phyloP scores from a whole-genome alignment of 352 stramenopile genomes.

The Phytophthora nicotianae region DNA sequence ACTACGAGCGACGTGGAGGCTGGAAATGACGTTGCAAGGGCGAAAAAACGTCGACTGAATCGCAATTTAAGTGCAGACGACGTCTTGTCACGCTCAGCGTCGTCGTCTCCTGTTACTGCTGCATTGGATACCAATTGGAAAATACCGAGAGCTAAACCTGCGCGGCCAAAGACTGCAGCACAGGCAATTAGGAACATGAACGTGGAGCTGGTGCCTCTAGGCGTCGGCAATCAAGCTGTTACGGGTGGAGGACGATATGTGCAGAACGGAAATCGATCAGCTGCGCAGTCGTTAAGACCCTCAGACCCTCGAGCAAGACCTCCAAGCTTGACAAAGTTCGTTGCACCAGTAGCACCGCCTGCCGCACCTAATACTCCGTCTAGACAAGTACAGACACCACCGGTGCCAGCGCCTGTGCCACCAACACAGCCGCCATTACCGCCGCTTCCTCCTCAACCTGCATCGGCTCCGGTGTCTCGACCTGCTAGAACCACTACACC shows the following conservation, averaged over 20 bases:
- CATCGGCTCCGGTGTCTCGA: neutral
- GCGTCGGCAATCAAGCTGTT: slow-evolving; percentile 33
- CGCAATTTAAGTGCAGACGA: slow-evolving; percentile 25
- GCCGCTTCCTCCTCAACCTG: slow-evolving; percentile 7
- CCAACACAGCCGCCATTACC: slow-evolving; percentile 10
- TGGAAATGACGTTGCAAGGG: neutral
- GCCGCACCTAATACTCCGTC: slow-evolving; percentile 6
- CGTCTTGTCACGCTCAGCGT: slow-evolving; percentile 17
- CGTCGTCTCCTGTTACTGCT: slow-evolving; percentile 21
- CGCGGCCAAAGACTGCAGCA: slow-evolving; percentile 26
- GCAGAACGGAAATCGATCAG: slow-evolving; percentile 61
- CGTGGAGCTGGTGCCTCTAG: slow-evolving; percentile 61
- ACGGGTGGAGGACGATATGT: slow-evolving; percentile 67
- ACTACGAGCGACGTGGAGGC: slow-evolving; percentile 16
- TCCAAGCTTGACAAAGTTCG: slow-evolving; percentile 27
- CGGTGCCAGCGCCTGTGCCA: neutral
- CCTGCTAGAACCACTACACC: slow-evolving; percentile 12
- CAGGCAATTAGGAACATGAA: slow-evolving; percentile 47
- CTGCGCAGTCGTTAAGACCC: slow-evolving; percentile 21
- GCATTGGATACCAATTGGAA: slow-evolving; percentile 15
- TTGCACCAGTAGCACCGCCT: neutral
- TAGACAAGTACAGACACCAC: slow-evolving; percentile 6
- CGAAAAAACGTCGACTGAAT: slow-evolving; percentile 33
- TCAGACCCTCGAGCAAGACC: slow-evolving; percentile 17
- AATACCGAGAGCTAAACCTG: slow-evolving; percentile 20